Conservation (phyloP, 2,329 filamentous ascomycete genomes). For the Colletotrichum melonis region DNA sequence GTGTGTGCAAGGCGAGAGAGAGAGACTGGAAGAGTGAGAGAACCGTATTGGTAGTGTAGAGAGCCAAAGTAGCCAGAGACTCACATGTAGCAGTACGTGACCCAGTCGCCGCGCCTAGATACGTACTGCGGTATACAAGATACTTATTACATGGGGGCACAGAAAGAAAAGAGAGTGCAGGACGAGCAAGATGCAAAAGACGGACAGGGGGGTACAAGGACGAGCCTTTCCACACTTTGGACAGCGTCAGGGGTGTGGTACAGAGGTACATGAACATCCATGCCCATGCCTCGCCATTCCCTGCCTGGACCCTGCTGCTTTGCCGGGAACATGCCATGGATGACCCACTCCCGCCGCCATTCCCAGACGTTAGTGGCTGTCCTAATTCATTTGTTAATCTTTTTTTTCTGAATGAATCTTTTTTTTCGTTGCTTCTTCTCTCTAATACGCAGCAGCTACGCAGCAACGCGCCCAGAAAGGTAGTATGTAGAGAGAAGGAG, state of each 20-base stretch:
- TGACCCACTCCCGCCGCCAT: constrained; percentile 23
- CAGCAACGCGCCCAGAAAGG: neutral
- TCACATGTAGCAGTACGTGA: neutral
- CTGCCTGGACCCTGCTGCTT: constrained; percentile 30
- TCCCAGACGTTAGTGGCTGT: constrained; percentile 31
- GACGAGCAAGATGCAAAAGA: neutral
- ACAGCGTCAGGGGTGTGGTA: constrained; percentile 17
- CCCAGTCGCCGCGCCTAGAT: no score
- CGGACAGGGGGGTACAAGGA: neutral
- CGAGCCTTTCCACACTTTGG: constrained; percentile 28
- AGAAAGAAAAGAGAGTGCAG: neutral
- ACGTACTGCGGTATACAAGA: no score
- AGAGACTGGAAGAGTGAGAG: no score
- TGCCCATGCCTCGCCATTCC: neutral
- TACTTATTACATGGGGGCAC: neutral
- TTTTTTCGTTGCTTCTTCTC: neutral
- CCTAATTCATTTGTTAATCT: constrained; percentile 20
- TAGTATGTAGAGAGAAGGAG: no score
- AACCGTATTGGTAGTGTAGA: neutral
- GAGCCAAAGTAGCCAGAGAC: neutral
- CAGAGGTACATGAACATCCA: no score
- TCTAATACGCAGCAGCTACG: neutral
- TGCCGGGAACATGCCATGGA: constrained; percentile 29
- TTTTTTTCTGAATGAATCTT: constrained; percentile 1
- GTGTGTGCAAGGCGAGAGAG: no score